phyloP scores from a whole-genome alignment of 108 stramenopile genomes.

The Nitzschia inconspicua region DNA sequence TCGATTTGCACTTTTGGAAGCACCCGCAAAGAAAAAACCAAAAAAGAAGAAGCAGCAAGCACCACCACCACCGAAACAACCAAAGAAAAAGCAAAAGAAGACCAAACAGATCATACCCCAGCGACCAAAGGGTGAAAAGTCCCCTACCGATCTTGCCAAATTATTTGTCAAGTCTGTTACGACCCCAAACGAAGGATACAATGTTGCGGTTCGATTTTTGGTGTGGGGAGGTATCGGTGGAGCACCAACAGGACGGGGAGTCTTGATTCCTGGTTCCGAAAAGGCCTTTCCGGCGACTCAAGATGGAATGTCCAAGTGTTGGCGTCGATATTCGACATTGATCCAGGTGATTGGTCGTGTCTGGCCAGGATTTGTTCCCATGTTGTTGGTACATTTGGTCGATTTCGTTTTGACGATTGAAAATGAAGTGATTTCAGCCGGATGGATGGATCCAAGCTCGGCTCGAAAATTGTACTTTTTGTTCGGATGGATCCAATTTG shows the following conservation, averaged over 20 bases:
- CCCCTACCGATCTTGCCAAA: slow-evolving; percentile 40
- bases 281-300: slow-evolving; percentile 29
- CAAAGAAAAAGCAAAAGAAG: slow-evolving; percentile 1
- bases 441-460: slow-evolving; percentile 18
- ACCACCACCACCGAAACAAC: too few species aligned
- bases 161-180: slow-evolving; percentile 48
- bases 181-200: slow-evolving; percentile 41
- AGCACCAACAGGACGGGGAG: slow-evolving; percentile 18
- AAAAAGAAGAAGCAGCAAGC: not conserved
- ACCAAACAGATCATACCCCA: not conserved
- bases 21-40: slow-evolving; percentile 21
- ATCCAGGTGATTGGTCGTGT: slow-evolving; percentile 33
- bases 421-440: slow-evolving; percentile 1
- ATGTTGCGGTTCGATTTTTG: slow-evolving; percentile 40
- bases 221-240: slow-evolving; percentile 51
- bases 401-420: slow-evolving; percentile 59
- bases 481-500: slow-evolving; percentile 33
- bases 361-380: slow-evolving; percentile 67
- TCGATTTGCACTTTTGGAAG: slow-evolving; percentile 23
- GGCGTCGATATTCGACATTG: slow-evolving; percentile 49
- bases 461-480: slow-evolving; percentile 43
- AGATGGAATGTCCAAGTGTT: slow-evolving; percentile 39
- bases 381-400: slow-evolving; percentile 59
- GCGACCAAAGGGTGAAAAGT: slow-evolving; percentile 20
- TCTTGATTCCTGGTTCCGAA: slow-evolving; percentile 25